Evolutionary conservation across 495 filamentous ascomycete genomes (phyloP), one percentile per base, ranked within the genome.

Genomic region (Cercophora samala): DNA sequence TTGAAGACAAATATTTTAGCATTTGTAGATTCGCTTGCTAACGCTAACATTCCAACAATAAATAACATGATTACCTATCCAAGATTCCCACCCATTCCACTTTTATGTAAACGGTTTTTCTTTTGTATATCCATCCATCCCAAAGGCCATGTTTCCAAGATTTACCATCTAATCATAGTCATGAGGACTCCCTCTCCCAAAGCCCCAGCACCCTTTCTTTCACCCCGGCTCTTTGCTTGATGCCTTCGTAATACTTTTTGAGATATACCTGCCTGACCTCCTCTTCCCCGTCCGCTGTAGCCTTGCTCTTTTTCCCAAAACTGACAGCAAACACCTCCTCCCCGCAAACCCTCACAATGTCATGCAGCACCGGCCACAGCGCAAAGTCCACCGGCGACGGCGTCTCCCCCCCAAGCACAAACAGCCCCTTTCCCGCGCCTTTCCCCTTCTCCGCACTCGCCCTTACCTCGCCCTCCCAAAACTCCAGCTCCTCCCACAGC

Each of bases 191-290:
- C n/a, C 26, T 11, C 4, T 56, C 32, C 22, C 32, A 21, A 53
- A 60, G 42, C 4, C 66, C 79, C 63, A 86, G 58, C 11, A 84
- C 78, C 56, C 78, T 78, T 21, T 73, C 80, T 9, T 9, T 46
- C 22, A 85, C 82, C 25, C 83, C 78, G 19, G 81, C 80, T 37
- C 85, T 78, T 60, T 79, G 79, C 69, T 74, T 77, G 23, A 89
- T 81, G 17, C 80, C 78, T 0, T 73, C 69, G 68, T 88, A 85
- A 68, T 89, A 89, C 42, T 74, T 77, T n/a, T 69, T 67, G n/a
- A 89, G 21, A 68, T 68, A 54, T 26, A 55, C 68, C 13, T 62
- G 26, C 60, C 13, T 29, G 23, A 23, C 19, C 15, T 21, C 60
- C 21, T 62, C 60, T 19, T 46, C 25, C 26, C 32, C 21, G 11